Base-by-base conservation (phyloP, 179 eudicot genomes). In the Actinidia chinensis region DNA sequence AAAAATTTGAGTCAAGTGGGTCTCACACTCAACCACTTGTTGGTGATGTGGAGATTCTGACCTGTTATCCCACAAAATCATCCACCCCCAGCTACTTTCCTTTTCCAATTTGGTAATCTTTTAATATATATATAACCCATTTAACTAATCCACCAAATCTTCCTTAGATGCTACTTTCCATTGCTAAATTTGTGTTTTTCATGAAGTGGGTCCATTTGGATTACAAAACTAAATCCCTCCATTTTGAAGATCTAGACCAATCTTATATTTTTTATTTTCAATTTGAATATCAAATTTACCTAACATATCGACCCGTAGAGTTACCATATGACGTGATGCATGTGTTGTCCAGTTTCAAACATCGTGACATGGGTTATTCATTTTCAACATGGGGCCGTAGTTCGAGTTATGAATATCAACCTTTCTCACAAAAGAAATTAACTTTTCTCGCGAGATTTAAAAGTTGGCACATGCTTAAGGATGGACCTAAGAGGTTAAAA, bases 101-200 rank as follows among this genome's bases (percentile, higher is more conserved):
- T 10, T 0, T 40, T 10, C 59, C 59, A 55, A 55, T 55, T 12
- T 55, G 13, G 15, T 55, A 55, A 55, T 13, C 59, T 36, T 36
- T 36, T 36, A 36, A 2, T 36, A 36, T 36, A 36, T 36, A 36
- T 33, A 15, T 15, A 63, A 13, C 18, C 43, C 36, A 14, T 33
- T 33, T 28, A 64, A 64, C 68, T 64, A 64, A 64, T 33, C 68
- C 68, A 63, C 68, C 68, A 14, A 33, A 36, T 36, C 69, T 65
- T 33, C 15, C 33, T 65, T 17, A 65, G 22, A 36, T 36, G 28
- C 40, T 36, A 36, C 40, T 36, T 36, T 36, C 40, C 40, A 36
- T 36, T 36, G 40, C 40, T 36, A 36, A 36, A 3, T 36, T 36
- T 36, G 40, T 36, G 3, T 36, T 36, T 36, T 36, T 2, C 40